Conservation (phyloP, 176 grass and related monocot species). For the Triticum monococcum region DNA sequence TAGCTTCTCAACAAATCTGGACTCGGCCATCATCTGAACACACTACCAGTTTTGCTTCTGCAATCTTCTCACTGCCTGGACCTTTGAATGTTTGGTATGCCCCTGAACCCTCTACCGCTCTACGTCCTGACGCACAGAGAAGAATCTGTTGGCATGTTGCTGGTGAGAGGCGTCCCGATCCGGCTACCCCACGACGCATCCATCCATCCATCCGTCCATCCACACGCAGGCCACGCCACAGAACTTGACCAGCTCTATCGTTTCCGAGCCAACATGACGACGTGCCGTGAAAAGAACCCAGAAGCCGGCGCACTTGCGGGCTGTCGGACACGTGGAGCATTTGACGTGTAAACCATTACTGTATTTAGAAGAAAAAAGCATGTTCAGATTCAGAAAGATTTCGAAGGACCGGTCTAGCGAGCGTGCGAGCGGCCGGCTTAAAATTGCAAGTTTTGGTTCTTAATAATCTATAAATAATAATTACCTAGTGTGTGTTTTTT, state of each 20-base stretch:
- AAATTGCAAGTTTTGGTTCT: too few species aligned
- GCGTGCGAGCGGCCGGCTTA: too few species aligned
- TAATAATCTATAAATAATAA: too few species aligned
- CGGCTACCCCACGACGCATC: neutral
- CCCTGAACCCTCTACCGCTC: neutral
- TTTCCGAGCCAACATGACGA: neutral
- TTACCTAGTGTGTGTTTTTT: too few species aligned
- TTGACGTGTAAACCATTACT: slow-evolving; percentile 10
- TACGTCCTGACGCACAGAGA: neutral
- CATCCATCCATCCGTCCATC: neutral
- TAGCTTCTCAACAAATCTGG: neutral
- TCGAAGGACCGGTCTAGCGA: too few species aligned
- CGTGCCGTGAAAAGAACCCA: neutral
- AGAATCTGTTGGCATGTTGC: neutral
- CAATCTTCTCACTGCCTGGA: neutral
- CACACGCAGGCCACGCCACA: too few species aligned
- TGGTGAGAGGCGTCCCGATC: neutral
- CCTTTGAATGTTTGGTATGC: neutral
- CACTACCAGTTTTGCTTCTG: neutral
- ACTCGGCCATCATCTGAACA: neutral
- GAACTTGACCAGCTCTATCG: neutral
- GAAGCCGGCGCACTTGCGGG: neutral
- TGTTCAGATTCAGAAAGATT: neutral
- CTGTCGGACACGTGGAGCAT: neutral
- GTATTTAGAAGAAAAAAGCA: neutral